Percentiles rank a stretch among this genome's conserved stretches.
Evolutionary conservation across 345 rosid genomes (phyloP).

Genomic region (Lenwebbia sp.): DNA sequence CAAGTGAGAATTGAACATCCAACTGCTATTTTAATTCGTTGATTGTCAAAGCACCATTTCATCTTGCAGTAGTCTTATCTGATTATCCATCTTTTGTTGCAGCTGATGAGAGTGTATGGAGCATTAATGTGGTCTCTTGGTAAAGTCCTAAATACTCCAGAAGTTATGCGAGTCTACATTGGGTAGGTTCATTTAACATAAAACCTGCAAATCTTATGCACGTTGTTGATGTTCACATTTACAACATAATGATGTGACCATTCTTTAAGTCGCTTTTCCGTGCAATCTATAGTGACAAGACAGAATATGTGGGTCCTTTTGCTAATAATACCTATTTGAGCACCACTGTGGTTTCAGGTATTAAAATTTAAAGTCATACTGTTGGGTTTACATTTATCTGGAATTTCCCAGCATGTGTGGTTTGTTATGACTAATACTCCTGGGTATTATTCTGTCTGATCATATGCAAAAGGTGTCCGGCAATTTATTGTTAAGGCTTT

Average conservation of each 20-base stretch:
- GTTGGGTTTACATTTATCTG: not conserved
- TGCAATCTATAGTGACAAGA: not conserved
- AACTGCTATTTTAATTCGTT: not conserved
- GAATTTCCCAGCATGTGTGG: not conserved
- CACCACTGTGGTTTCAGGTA: not conserved
- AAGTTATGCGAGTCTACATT: slow-evolving; percentile 86
- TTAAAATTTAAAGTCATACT: not conserved
- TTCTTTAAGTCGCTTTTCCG: not conserved
- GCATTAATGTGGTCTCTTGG: slow-evolving; percentile 99
- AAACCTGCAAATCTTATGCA: not conserved
- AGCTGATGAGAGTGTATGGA: slow-evolving; percentile 99
- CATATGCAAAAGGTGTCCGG: not conserved
- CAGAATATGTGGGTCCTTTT: not conserved
- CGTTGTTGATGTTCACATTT: not conserved
- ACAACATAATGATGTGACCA: not conserved
- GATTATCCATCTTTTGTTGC: slow-evolving; percentile 3
- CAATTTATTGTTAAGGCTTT: not conserved
- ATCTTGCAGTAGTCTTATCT: not conserved
- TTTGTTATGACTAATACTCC: not conserved
- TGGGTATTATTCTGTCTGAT: not conserved
- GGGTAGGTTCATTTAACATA: slow-evolving; percentile 39
- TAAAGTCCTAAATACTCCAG: slow-evolving; percentile 92
- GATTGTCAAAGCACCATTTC: not conserved
- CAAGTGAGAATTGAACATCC: slow-evolving; percentile 33
- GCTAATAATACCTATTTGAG: not conserved